Evolutionary conservation across 768 basidiomycete species (phyloP).

Genomic region (Hypholoma fasciculare): DNA sequence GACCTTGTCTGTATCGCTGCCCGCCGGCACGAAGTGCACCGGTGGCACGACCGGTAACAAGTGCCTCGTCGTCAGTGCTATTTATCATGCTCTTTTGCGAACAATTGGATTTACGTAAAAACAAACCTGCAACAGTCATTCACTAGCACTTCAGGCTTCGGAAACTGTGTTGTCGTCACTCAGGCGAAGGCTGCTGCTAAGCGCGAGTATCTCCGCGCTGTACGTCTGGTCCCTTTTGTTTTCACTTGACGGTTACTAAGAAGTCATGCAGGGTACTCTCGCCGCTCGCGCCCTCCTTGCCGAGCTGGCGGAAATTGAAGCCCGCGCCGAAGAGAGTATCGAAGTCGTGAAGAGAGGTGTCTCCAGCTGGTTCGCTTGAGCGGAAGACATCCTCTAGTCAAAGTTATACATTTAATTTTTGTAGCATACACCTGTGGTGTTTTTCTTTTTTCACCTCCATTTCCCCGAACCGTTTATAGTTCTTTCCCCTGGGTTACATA

Average conservation of each 20-base stretch:
- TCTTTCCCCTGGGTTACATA: conserved; percentile 14
- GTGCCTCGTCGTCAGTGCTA: conserved; percentile 45
- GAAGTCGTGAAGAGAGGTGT: conserved; percentile 24
- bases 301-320: conserved; percentile 17
- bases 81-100: neutral
- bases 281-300: conserved; percentile 36
- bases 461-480: neutral
- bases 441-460: neutral
- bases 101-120: neutral
- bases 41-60: conserved; percentile 44
- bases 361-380: conserved; percentile 31
- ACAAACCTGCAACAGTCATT: conserved; percentile 32
- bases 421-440: neutral
- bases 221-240: conserved; percentile 3
- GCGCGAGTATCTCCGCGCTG: conserved; percentile 9
- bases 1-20: conserved; percentile 42
- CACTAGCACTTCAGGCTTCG: conserved; percentile 48
- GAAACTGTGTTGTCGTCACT: conserved; percentile 54
- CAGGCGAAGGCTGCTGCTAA: conserved; percentile 6
- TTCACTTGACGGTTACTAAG: neutral
- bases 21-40: conserved; percentile 48
- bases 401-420: conserved; percentile 6
- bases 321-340: conserved; percentile 23
- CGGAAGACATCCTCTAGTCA: neutral
- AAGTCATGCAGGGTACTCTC: conserved; percentile 33